phyloP scores from a whole-genome alignment of 1,139 yeast species.

The Yueomyces sp. region DNA sequence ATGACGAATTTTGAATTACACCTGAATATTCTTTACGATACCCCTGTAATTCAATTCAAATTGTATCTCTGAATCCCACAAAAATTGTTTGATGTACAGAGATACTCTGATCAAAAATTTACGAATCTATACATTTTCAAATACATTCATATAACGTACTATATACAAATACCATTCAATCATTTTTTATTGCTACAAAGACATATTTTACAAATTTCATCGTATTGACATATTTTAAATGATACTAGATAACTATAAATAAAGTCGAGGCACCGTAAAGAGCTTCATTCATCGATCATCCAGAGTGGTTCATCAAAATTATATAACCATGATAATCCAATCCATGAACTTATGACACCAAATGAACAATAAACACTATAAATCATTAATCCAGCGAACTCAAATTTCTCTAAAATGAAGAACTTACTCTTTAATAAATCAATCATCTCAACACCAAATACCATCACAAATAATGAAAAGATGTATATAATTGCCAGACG shows the following conservation, averaged over 20 bases:
- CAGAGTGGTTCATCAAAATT: constrained; percentile 64
- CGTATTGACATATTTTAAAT: not conserved
- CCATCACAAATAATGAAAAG: constrained; percentile 55
- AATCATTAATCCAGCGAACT: constrained; percentile 69
- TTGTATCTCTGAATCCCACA: too few species aligned
- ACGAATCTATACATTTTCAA: too few species aligned
- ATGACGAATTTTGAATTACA: too few species aligned
- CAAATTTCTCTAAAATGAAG: constrained; percentile 34
- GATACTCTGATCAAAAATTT: too few species aligned
- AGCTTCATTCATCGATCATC: constrained; percentile 15
- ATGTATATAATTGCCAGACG: constrained; percentile 57
- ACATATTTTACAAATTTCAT: not conserved
- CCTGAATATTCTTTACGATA: too few species aligned
- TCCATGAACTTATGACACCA: constrained; percentile 82
- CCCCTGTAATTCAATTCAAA: too few species aligned
- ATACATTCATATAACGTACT: too few species aligned
- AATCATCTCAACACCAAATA: constrained; percentile 39
- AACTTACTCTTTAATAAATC: constrained; percentile 44
- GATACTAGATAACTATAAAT: not conserved
- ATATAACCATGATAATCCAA: constrained; percentile 78
- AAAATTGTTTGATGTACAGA: too few species aligned
- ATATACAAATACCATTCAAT: too few species aligned
- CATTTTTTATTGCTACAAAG: too few species aligned
- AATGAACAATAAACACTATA: constrained; percentile 77
- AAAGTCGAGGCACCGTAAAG: too few species aligned